Conservation (phyloP, 352 stramenopile genomes). For the Globisporangium uncinulatum region DNA sequence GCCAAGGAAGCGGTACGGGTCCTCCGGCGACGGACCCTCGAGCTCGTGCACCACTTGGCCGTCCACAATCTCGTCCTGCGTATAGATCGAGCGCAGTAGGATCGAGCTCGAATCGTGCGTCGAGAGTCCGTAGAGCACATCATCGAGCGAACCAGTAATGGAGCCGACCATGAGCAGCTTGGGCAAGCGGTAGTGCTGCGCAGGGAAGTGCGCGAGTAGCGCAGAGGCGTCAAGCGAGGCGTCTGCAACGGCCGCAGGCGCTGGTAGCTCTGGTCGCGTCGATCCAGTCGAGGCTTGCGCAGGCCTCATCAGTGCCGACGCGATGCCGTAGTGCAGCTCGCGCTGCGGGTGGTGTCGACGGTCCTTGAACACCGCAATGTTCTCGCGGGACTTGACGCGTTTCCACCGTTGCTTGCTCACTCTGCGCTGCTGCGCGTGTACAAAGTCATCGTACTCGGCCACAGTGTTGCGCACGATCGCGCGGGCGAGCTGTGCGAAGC, state of each 20-base stretch:
- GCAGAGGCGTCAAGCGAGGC: conserved; percentile 10
- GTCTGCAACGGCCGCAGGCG: conserved; percentile 9
- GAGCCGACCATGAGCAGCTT: conserved; percentile 34
- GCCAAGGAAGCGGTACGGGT: conserved; percentile 39
- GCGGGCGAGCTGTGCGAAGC: conserved; percentile 18
- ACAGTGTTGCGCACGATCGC: conserved; percentile 27
- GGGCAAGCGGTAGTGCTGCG: conserved; percentile 26
- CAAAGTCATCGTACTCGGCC: conserved; percentile 23
- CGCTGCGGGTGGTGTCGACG: conserved; percentile 17
- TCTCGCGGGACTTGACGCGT: conserved; percentile 38
- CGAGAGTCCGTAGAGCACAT: conserved; percentile 53
- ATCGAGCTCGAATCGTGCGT: conserved; percentile 32
- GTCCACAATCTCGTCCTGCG: conserved; percentile 33
- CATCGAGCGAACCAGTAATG: conserved; percentile 45
- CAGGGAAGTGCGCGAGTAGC: not conserved
- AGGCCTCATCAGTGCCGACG: not conserved
- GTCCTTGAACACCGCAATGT: conserved; percentile 43
- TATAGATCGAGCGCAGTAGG: conserved; percentile 31
- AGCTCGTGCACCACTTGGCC: conserved; percentile 30
- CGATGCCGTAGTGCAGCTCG: not conserved
- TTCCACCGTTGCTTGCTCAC: conserved; percentile 42
- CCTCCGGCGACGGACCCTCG: conserved; percentile 17
- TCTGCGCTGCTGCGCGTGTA: conserved; percentile 17
- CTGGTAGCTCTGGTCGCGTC: conserved; percentile 1
- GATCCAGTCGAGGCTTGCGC: not conserved